phyloP scores from a whole-genome alignment of 305 asterid genomes.

The Rubia peregrina region DNA sequence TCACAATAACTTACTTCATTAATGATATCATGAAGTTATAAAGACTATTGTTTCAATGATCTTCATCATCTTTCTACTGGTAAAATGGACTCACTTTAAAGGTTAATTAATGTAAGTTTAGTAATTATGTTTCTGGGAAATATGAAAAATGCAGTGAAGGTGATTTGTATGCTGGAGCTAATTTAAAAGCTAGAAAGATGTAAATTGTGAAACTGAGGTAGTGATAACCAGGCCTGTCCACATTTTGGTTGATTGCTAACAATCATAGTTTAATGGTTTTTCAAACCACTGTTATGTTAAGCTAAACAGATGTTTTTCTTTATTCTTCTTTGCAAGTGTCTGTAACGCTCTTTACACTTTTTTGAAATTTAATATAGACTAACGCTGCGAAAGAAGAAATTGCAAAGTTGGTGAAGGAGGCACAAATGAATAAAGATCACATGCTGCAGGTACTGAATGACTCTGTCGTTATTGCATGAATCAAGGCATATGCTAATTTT shows the following conservation, averaged over 20 bases:
- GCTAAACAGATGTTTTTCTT: not conserved
- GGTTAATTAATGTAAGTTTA: no score
- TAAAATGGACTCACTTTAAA: no score
- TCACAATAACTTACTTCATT: not conserved
- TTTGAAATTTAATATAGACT: conserved; percentile 23
- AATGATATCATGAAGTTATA: not conserved
- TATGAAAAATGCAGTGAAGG: no score
- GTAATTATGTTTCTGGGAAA: no score
- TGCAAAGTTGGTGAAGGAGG: conserved; percentile 59
- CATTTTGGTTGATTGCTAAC: no score
- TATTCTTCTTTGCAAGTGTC: not conserved
- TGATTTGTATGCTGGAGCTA: no score
- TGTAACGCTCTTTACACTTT: not conserved
- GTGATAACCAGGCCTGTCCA: no score
- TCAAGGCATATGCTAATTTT: not conserved
- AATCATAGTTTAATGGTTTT: not conserved
- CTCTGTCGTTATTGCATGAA: conserved; percentile 7
- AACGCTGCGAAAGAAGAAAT: conserved; percentile 41
- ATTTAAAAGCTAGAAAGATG: no score
- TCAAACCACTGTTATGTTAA: no score
- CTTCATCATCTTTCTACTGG: not conserved
- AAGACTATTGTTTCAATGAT: not conserved
- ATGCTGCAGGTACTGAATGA: conserved; percentile 63
- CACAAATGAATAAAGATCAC: conserved; percentile 59
- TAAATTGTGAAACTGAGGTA: no score